Evolutionary conservation across 768 basidiomycete species (phyloP).

Genomic region (Lactarius tabidus): DNA sequence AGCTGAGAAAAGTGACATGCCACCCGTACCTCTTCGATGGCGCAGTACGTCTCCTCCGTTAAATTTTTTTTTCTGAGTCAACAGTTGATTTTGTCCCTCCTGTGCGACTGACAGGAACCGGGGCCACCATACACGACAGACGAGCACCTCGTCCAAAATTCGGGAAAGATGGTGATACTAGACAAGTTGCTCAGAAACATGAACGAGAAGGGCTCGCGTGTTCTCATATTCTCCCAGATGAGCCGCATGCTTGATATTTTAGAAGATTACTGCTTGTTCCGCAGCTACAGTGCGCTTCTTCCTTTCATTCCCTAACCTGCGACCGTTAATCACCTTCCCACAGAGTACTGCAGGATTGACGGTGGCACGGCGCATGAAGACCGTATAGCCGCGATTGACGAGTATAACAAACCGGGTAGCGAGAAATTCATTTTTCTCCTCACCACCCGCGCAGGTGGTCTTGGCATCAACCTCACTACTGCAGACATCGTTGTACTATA

Average conservation of each 20-base stretch:
- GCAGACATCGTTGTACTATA: conserved; percentile 96
- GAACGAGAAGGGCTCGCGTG: conserved; percentile 91
- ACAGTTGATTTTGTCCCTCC: not conserved
- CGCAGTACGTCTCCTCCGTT: conserved; percentile 49
- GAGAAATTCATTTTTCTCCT: conserved; percentile 97
- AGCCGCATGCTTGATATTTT: conserved; percentile 97
- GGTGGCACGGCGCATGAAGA: conserved; percentile 96
- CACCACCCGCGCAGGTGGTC: conserved; percentile 93
- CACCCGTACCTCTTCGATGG: conserved; percentile 93
- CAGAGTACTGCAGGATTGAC: conserved; percentile 96
- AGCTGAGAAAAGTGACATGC: conserved; percentile 86
- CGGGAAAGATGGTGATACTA: conserved; percentile 96
- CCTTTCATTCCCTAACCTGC: not conserved
- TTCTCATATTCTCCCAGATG: conserved; percentile 99
- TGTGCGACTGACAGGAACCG: conserved; percentile 63
- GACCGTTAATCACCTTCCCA: conserved; percentile 17
- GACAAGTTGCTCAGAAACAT: conserved; percentile 86
- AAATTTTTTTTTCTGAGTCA: not conserved
- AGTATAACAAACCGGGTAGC: conserved; percentile 90
- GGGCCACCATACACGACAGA: conserved; percentile 98
- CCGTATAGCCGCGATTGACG: conserved; percentile 92
- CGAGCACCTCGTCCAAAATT: conserved; percentile 91
- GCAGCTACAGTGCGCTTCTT: conserved; percentile 67
- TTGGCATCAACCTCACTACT: conserved; percentile 93
- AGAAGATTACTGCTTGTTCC: conserved; percentile 95